Evolutionary conservation across 2,329 filamentous ascomycete species (phyloP).

Genomic region (Aspergillus tubingensis): DNA sequence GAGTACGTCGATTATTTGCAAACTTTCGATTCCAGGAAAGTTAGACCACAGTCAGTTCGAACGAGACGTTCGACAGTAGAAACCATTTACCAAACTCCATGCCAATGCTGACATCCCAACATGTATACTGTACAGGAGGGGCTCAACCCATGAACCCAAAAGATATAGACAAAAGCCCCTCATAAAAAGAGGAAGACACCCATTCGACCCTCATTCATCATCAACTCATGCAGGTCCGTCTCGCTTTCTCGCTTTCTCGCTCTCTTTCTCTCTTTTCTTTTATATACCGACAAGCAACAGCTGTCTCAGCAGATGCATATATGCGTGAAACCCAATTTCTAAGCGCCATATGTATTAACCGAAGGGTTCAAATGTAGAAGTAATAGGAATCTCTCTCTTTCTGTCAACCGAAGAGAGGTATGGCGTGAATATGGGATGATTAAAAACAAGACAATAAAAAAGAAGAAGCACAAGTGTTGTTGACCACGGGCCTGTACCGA

Average conservation of each 20-base stretch:
- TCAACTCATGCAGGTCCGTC: not conserved
- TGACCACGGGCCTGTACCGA: not conserved
- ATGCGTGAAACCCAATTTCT: not conserved
- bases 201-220: not conserved
- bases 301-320: not conserved
- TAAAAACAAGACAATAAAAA: not conserved
- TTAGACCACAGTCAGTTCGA: not conserved
- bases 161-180: not conserved
- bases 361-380: not conserved
- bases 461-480: not conserved
- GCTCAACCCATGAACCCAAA: not conserved
- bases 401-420: not conserved
- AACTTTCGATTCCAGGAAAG: not conserved
- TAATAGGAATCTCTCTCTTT: not conserved
- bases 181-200: not conserved
- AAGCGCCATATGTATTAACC: slow-evolving; percentile 4
- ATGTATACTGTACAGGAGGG: slow-evolving; percentile 14
- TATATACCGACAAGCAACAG: not conserved
- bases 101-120: slow-evolving; percentile 13
- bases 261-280: no score
- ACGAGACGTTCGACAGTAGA: not conserved
- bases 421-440: no score
- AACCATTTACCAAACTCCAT: slow-evolving; percentile 19
- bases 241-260: not conserved
- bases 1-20: not conserved